Evolutionary conservation across 345 rosid species (phyloP), one percentile per base, ranked within the genome.

Genomic region (Gossypium arboreum): DNA sequence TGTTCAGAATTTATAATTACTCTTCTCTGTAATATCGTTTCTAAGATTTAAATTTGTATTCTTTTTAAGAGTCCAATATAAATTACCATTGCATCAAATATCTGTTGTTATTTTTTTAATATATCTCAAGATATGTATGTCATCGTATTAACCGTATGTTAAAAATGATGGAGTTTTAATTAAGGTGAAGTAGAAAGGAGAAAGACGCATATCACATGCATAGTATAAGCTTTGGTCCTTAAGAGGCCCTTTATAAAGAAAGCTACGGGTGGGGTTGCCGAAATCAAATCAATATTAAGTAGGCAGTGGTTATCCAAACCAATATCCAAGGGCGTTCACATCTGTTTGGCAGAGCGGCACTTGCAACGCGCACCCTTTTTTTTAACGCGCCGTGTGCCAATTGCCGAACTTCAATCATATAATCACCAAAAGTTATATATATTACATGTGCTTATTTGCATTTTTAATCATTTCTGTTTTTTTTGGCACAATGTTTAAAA

Each of bases 11-110:
- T 34, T 34, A 34, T 34, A 5, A 1, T 6, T 34, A 0, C 7
- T 34, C 1, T 34, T 34, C 1, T 4, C 7, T 0, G 1, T 34
- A 34, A 34, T 34, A 4, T 34, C 1, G 7, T 34, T 5, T 34
- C 0, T 34, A 34, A 1, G 0, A 4, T 4, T 34, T 4, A 34
- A 34, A 1, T 34, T 34, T 29, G 4, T 3, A 29, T 29, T 29
- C 0, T 34, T 34, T 34, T 4, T 4, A 0, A 34, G 7, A 1
- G 1, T 34, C 1, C 1, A 34, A 34, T 5, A 34, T 5, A 34
- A 0, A 0, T 34, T 34, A 34, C 0, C 41, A 5, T 34, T 34
- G 1, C 1, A 5, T 1, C 0, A 1, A 34, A 34, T 0, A 1
- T 34, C 0, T 1, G 1, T 4, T 29, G 4, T 34, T 34, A 27